These are phyloP conservation scores for Verruconis gallopava DNA, from an alignment of 2,329 filamentous ascomycete species.

Conservation along the genomic window DNA sequence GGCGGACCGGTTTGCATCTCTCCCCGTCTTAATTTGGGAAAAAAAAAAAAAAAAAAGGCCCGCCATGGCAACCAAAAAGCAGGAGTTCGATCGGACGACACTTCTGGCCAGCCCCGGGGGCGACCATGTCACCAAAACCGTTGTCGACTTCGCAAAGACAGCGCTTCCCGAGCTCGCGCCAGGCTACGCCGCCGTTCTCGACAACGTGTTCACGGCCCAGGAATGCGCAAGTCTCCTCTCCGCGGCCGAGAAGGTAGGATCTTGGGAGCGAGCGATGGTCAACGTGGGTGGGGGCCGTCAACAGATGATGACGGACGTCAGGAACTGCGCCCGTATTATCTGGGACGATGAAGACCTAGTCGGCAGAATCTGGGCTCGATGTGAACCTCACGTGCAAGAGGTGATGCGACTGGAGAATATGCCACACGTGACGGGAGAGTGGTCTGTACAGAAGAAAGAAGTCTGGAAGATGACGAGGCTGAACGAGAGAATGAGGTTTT, in stretches of 20 bases:
- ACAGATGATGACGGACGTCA: slow-evolving; percentile 40
- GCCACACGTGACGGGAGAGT: slow-evolving; percentile 27
- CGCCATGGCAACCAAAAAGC: background rate
- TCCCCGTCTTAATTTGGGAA: too few species aligned
- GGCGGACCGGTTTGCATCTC: too few species aligned
- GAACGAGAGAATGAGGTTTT: slow-evolving; percentile 63
- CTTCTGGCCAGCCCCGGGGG: slow-evolving; percentile 36
- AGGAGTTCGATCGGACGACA: slow-evolving; percentile 12
- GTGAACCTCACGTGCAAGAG: slow-evolving; percentile 33
- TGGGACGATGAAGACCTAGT: slow-evolving; percentile 54
- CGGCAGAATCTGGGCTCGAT: slow-evolving; percentile 48
- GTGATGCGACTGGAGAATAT: slow-evolving; percentile 31
- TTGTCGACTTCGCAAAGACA: slow-evolving; percentile 41
- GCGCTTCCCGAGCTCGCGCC: slow-evolving; percentile 40
- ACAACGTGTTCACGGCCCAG: slow-evolving; percentile 46
- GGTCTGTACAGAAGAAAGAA: slow-evolving; percentile 18
- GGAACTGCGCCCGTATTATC: slow-evolving; percentile 66
- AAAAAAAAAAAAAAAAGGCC: too few species aligned
- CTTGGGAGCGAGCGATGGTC: slow-evolving; percentile 58
- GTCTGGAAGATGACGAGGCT: slow-evolving; percentile 34
- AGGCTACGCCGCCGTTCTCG: slow-evolving; percentile 48
- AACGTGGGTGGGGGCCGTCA: slow-evolving; percentile 52
- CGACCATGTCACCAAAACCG: slow-evolving; percentile 32
- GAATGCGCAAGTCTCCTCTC: slow-evolving; percentile 50
- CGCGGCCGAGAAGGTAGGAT: slow-evolving; percentile 33